These are phyloP conservation scores for Trametes pubescens DNA, from an alignment of 1,284 basidiomycete genomes.

Conservation along the genomic window DNA sequence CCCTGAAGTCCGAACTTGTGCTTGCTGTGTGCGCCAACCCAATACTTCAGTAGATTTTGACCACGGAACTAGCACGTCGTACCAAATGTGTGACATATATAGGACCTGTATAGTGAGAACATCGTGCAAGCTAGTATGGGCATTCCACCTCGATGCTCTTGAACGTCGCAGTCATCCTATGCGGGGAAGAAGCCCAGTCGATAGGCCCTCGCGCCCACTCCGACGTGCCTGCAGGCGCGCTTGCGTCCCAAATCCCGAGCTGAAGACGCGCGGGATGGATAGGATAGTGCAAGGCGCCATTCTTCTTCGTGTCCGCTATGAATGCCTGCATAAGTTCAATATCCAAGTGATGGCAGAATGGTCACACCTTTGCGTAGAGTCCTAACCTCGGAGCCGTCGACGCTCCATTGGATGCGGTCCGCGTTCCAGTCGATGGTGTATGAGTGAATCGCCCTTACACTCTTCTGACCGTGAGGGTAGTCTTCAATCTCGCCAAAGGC, in stretches of 20 bases:
- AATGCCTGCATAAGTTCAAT: background rate
- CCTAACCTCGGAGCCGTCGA: conserved; percentile 49
- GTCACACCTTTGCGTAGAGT: conserved; percentile 48
- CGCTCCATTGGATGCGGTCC: conserved; percentile 52
- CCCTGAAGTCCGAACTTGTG: too few relatives aligned
- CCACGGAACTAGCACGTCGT: too few relatives aligned
- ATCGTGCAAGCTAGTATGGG: conserved; percentile 30
- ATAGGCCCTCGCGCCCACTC: conserved; percentile 57
- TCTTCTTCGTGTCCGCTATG: conserved; percentile 47
- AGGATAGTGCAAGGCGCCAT: conserved; percentile 50
- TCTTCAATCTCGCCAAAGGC: conserved; percentile 48
- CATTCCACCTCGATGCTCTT: conserved; percentile 53
- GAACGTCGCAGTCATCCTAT: conserved; percentile 47
- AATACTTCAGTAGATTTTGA: too few relatives aligned
- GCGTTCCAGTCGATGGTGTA: conserved; percentile 55
- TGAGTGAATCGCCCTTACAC: conserved; percentile 42
- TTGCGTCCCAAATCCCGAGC: conserved; percentile 60
- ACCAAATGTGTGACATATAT: background rate
- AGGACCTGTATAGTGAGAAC: background rate
- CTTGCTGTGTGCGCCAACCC: too few relatives aligned
- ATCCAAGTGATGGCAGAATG: background rate
- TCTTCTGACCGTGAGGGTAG: conserved; percentile 35
- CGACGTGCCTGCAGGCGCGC: conserved; percentile 52
- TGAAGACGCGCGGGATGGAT: conserved; percentile 47
- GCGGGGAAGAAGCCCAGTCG: conserved; percentile 49